Conservation (phyloP, 805 yeast species). For the Jamesozyma lodderae region DNA sequence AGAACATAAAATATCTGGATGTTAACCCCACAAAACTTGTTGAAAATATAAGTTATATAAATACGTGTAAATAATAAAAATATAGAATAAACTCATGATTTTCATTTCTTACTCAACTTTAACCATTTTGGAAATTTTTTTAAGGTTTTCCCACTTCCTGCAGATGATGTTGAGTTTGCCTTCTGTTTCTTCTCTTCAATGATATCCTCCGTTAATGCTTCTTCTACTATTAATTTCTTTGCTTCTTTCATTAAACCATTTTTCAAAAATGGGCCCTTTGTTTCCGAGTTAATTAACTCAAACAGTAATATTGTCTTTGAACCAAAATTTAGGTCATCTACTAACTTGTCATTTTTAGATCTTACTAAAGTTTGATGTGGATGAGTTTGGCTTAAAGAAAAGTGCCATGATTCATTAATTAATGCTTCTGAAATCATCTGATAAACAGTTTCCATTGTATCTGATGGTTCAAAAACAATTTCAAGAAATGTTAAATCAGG, state of each 20-base stretch:
- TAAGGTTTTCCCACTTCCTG: slow-evolving; percentile 4
- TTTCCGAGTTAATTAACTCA: slow-evolving; percentile 12
- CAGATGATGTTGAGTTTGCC: not conserved
- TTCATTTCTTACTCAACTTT: slow-evolving; percentile 31
- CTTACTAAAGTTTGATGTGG: slow-evolving; percentile 34
- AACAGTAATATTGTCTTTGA: slow-evolving; percentile 38
- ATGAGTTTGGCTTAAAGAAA: slow-evolving; percentile 38
- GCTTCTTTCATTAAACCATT: slow-evolving; percentile 27
- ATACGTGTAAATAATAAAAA: slow-evolving; percentile 1
- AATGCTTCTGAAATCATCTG: slow-evolving; percentile 24
- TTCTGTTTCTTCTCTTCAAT: not conserved
- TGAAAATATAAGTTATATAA: slow-evolving; percentile 3
- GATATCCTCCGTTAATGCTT: slow-evolving; percentile 3
- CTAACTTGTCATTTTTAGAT: slow-evolving; percentile 25
- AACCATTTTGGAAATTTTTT: slow-evolving; percentile 35
- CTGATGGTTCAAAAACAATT: slow-evolving; percentile 38
- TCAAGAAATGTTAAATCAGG: slow-evolving; percentile 50
- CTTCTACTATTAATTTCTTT: slow-evolving; percentile 5
- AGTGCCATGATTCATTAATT: slow-evolving; percentile 23
- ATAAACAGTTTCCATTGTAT: slow-evolving; percentile 32
- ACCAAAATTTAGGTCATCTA: slow-evolving; percentile 36
- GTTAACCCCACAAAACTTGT: slow-evolving; percentile 3
- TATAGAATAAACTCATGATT: not conserved
- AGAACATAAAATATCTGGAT: slow-evolving; percentile 11
- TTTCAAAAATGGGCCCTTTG: slow-evolving; percentile 23